Evolutionary conservation across 2,329 filamentous ascomycete species (phyloP), one percentile per base, ranked within the genome.

Genomic region (Colletotrichum shisoi): DNA sequence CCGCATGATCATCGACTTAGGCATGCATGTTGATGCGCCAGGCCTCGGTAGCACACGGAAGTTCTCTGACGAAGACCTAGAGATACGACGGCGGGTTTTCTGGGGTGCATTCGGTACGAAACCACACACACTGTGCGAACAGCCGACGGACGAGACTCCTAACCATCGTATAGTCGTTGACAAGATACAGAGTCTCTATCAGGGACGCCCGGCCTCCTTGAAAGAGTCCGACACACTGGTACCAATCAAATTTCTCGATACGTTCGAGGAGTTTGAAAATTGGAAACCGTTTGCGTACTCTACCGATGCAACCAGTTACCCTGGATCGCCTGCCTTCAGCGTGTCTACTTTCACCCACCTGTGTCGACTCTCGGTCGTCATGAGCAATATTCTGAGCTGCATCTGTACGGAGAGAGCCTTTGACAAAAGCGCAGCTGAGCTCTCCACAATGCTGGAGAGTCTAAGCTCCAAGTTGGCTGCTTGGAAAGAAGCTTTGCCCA

Each of bases 141-240:
- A 9, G 13, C 15, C 46, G n/a, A 31, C 27, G 27, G 27, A 57
- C 3, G 13, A 39, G 19, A 4, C n/a, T 27, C 19, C 11, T 70
- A 65, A 31, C 70, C 57, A 1, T 71, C 71, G 58, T 57, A 12
- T 71, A 71, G 71, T 79, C 52, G 57, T 77, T 46, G 85, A 85
- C 67, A 87, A 86, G 69, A 79, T 86, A 8, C 84, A 87, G 67
- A 82, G 79, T 15, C 71, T 87, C 0, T 87, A 86, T 56, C 83
- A 84, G 70, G 85, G 84, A 0, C 80, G 84, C 0, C 85, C 83
- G 0, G 79, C 79, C 0, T 81, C 74, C 3, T 72, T 85, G 6
- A 80, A 81, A 9, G 78, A 82, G n/a, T 77, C 76, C 0, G 81
- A 85, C 27, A 78, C 77, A 0, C 73, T 77, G 11, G 81, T 86